Base-by-base conservation (phyloP, 257 asterid genomes). In the Verbascum thapsus region DNA sequence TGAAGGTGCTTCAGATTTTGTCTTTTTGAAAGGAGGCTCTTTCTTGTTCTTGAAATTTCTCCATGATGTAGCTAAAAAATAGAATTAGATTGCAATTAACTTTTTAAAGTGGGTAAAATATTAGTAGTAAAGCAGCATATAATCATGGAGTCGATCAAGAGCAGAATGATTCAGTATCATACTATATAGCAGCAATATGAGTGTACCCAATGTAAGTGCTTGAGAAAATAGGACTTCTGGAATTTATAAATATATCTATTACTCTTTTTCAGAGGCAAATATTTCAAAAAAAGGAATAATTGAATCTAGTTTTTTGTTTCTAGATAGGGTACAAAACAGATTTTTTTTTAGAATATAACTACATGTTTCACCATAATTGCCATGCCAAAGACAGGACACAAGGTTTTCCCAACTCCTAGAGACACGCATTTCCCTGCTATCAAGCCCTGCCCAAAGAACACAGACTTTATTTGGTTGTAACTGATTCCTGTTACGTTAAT, bases 21-120 rank as follows among this genome's bases (percentile, higher is more conserved):
- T 77, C 85, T 87, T 90, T 76, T 84, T 89, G 76, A 61, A 77
- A 68, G 95, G 97, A 65, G 96, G 87, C 68, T 85, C 96, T 73
- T 81, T 83, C 76, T 82, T 79, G 63, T 77, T 71, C 77, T 85
- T 87, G 73, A 74, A 78, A 63, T 20, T 77, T 68, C 73, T 84
- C 90, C 94, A 68, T 26, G 80, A 78, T 77, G 72, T 87, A 69
- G 90, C 99, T 94, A 90, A 66, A 71, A 72, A 82, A 45, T 20
- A 55, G 30, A 64, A 68, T 38, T n/a, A 18, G 50, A 35, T 49
- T 47, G 48, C 43, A 12, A 37, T 67, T 41, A 75, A 66, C 59
- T 61, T 41, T n/a, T 35, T 53, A 51, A 57, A 38, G 64, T 18
- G 8, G 62, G 39, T 15, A 16, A 49, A 10, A 26, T 58, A 22